These are phyloP conservation scores for Dactylellina parvicollis DNA, from an alignment of 2,329 filamentous ascomycete species.

Conservation along the genomic window DNA sequence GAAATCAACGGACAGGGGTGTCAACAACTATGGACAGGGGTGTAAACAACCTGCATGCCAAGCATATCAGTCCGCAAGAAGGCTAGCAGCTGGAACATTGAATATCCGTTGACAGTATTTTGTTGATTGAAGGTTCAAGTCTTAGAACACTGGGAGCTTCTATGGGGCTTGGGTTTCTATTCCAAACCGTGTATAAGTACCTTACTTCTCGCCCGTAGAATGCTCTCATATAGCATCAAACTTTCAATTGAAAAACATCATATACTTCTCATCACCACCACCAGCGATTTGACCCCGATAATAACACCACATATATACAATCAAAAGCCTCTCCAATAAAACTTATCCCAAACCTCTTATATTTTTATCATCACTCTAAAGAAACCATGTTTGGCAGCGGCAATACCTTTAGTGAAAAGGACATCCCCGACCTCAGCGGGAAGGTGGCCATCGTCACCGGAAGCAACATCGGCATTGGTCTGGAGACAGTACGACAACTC, in stretches of 20 bases:
- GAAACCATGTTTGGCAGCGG: neutral
- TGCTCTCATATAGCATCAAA: too few species aligned
- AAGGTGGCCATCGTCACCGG: slow-evolving; percentile 56
- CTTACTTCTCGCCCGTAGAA: too few species aligned
- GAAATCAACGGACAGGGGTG: neutral
- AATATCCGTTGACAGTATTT: neutral
- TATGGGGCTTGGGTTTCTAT: too few species aligned
- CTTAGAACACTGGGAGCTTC: too few species aligned
- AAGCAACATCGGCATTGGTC: slow-evolving; percentile 42
- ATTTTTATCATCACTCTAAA: neutral
- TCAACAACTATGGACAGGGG: neutral
- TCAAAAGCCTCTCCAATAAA: neutral
- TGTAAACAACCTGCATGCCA: neutral
- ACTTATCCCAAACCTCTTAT: neutral
- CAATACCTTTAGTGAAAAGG: neutral
- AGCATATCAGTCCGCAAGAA: neutral
- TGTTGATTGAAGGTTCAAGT: neutral
- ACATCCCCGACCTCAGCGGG: slow-evolving; percentile 26
- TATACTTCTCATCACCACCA: too few species aligned
- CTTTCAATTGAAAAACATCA: too few species aligned
- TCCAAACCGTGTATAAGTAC: too few species aligned
- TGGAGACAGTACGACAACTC: slow-evolving; percentile 52
- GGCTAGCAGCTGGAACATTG: neutral
- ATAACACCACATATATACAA: neutral
- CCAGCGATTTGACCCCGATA: neutral